Conservation (phyloP, 2,329 filamentous ascomycete species). For the Pleoardoris graminearum region DNA sequence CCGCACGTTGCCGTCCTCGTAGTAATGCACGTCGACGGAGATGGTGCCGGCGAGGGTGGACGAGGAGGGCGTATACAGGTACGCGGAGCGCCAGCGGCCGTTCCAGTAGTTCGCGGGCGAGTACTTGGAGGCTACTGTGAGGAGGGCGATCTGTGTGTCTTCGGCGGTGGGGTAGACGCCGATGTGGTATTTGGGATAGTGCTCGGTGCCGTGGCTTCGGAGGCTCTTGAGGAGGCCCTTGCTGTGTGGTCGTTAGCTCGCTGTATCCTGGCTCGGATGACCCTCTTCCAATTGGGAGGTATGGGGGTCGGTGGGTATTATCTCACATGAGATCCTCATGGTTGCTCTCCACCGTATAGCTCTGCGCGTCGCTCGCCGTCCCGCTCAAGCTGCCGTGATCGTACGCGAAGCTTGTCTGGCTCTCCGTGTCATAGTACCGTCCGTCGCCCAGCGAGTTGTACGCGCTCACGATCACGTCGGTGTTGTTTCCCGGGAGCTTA, state of each 20-base stretch:
- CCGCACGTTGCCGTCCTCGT: constrained; percentile 97
- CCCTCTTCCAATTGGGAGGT: too few relatives aligned
- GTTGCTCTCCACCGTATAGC: constrained; percentile 73
- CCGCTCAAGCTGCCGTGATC: constrained; percentile 72
- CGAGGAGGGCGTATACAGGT: constrained; percentile 72
- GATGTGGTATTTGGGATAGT: constrained; percentile 80
- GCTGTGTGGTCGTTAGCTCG: constrained; percentile 49
- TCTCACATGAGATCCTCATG: constrained; percentile 79
- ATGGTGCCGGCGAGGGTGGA: constrained; percentile 74
- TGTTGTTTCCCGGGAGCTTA: constrained; percentile 84
- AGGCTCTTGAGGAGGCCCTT: constrained; percentile 84
- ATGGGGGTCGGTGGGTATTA: neutral
- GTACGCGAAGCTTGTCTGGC: constrained; percentile 83
- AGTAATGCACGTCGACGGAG: constrained; percentile 97
- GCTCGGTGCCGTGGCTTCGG: constrained; percentile 76
- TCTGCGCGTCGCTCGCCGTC: constrained; percentile 82
- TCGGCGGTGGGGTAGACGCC: constrained; percentile 81
- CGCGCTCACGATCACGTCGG: constrained; percentile 78
- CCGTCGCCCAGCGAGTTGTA: constrained; percentile 81
- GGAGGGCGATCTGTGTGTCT: constrained; percentile 74
- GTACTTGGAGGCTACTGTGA: constrained; percentile 95
- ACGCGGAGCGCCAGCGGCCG: constrained; percentile 90
- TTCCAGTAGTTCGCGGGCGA: constrained; percentile 99
- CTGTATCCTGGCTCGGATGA: too few relatives aligned
- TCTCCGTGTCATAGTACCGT: constrained; percentile 89